phyloP scores from a whole-genome alignment of 495 filamentous ascomycete genomes.

The Sabuloglossum arenarium region DNA sequence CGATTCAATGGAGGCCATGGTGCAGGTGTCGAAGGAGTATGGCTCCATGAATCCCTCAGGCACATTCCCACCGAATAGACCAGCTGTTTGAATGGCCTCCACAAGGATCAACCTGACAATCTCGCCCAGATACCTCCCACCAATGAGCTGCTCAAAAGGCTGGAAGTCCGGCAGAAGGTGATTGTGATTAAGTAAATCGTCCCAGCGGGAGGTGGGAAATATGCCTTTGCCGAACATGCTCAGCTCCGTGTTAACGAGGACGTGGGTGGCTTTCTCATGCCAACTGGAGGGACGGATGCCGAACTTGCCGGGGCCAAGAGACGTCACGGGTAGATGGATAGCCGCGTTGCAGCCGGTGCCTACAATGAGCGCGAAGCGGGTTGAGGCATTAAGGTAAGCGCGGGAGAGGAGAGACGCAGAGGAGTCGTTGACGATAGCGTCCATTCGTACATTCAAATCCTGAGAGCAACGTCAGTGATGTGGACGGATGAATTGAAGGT shows the following conservation, averaged over 20 bases:
- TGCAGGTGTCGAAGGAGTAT: constrained; percentile 40
- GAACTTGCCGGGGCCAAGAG: constrained; percentile 17
- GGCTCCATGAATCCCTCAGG: constrained; percentile 27
- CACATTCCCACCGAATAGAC: constrained; percentile 33
- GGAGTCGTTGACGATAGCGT: constrained; percentile 23
- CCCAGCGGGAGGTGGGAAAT: constrained; percentile 20
- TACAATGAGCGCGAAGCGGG: constrained; percentile 21
- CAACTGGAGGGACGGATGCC: constrained; percentile 16
- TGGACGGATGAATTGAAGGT: neutral
- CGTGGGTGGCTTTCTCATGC: constrained; percentile 16
- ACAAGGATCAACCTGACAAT: constrained; percentile 28
- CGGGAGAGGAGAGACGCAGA: constrained; percentile 21
- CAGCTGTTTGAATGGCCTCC: constrained; percentile 32
- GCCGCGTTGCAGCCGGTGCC: constrained; percentile 24
- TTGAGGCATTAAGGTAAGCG: constrained; percentile 19
- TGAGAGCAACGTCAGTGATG: constrained; percentile 4
- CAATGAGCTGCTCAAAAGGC: constrained; percentile 28
- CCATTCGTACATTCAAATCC: constrained; percentile 19
- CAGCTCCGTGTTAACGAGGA: constrained; percentile 24
- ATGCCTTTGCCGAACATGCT: constrained; percentile 24
- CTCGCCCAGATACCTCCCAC: constrained; percentile 32
- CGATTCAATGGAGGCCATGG: constrained; percentile 36
- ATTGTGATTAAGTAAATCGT: constrained; percentile 18
- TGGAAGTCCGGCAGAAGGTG: constrained; percentile 23
- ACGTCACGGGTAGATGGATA: constrained; percentile 17